Base-by-base conservation (phyloP, 2,329 filamentous ascomycete species). In the Dissoconium aciculare region DNA sequence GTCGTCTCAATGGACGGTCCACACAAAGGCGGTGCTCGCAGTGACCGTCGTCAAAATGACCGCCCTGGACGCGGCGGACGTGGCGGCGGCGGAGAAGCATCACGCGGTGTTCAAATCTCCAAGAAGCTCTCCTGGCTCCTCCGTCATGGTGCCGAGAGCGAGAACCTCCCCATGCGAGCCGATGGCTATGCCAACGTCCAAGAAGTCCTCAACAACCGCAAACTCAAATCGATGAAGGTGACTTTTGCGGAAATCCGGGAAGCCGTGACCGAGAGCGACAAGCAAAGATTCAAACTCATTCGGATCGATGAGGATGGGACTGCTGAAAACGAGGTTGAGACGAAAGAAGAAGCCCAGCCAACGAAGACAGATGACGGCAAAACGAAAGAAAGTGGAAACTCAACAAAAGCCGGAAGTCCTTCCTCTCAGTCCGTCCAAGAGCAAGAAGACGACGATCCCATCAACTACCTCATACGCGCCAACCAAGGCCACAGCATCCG, bases 401-500 rank as follows among this genome's bases (percentile, higher is more conserved):
- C 11, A 11, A 13, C 11, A 12, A 23, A 12, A 11, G 23, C 13
- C 6, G 15, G 31, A 15, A 4, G 5, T 3, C n/a, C n/a, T n/a
- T n/a, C n/a, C n/a, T n/a, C n/a, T n/a, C n/a, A n/a, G n/a, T 8
- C 19, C 8, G 8, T 23, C 8, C 19, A 23, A 23, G 13, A 35
- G 11, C 11, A 35, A 2, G 34, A 40, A 10, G 43, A 43, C 8
- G 37, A 54, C 5, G 62, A 78, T 29, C 66, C 81, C 0, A 54
- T 65, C 0, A 66, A 78, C 53, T 94, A 76, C 62, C 66, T 91
- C 17, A 94, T 98, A 58, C 83, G 89, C 47, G 89, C 89, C 15
- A 93, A 91, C 50, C 89, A 95, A 60, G 89, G 89, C 32, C 89
- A 95, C 62, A 83, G 73, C 46, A 80, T 98, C 50, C 72, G 74